These are phyloP conservation scores for Mucor sp. DNA, from an alignment of 371 early-diverging fungal species.

Conservation along the genomic window DNA sequence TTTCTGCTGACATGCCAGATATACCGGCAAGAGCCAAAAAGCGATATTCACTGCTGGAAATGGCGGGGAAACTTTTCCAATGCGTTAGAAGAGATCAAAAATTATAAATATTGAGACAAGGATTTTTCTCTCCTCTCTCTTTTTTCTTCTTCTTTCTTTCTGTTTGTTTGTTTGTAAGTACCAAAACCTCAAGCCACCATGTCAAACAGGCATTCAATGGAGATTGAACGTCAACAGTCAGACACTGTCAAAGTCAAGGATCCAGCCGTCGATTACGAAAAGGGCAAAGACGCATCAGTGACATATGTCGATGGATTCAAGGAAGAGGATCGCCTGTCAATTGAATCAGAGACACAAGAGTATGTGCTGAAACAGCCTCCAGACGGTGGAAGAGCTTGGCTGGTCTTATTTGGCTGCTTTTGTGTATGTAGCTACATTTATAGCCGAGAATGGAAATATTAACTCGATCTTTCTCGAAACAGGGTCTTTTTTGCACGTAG, in stretches of 20 bases:
- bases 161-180: background rate
- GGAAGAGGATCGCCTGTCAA: slow-evolving; percentile 8
- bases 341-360: background rate
- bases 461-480: background rate
- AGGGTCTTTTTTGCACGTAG: slow-evolving; percentile 47
- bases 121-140: background rate
- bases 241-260: background rate
- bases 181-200: background rate
- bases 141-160: background rate
- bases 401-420: slow-evolving; percentile 31
- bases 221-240: background rate
- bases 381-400: slow-evolving; percentile 35
- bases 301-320: slow-evolving; percentile 5
- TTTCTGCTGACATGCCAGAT: background rate
- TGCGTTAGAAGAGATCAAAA: background rate
- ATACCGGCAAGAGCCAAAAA: background rate
- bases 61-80: background rate
- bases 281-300: background rate
- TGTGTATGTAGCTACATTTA: slow-evolving; percentile 25
- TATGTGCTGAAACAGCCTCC: slow-evolving; percentile 18
- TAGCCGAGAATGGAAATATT: background rate
- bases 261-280: background rate
- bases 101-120: background rate
- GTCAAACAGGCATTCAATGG: background rate
- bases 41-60: background rate